Conservation (phyloP, 495 filamentous ascomycete species). For the Hypoxylon rickii region DNA sequence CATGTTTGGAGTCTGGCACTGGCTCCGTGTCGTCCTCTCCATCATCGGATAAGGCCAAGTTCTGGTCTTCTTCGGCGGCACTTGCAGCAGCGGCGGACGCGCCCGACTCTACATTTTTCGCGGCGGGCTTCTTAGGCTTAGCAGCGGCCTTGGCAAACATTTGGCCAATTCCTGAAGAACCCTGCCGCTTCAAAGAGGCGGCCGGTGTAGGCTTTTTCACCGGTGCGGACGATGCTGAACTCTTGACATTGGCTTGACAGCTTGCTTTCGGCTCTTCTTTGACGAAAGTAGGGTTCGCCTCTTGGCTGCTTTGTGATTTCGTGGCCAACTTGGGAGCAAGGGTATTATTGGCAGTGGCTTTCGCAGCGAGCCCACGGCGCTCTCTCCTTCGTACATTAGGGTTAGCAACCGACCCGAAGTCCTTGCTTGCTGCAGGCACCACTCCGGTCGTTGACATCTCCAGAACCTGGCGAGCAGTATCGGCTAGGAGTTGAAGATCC, state of each 20-base stretch:
- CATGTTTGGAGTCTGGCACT: conserved; percentile 45
- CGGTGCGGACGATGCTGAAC: conserved; percentile 33
- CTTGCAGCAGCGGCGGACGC: conserved; percentile 42
- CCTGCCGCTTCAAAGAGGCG: conserved; percentile 61
- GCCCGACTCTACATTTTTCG: conserved; percentile 50
- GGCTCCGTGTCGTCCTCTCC: conserved; percentile 68
- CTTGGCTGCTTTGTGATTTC: conserved; percentile 21
- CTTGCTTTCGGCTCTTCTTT: conserved; percentile 44
- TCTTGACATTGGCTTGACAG: conserved; percentile 33
- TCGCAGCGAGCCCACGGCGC: conserved; percentile 32
- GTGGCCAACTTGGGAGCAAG: conserved; percentile 21
- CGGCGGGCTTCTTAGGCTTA: conserved; percentile 55
- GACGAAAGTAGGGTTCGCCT: conserved; percentile 30
- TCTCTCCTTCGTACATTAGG: conserved; percentile 46
- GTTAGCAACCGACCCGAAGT: conserved; percentile 41
- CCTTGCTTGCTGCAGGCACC: conserved; percentile 22
- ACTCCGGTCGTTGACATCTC: conserved; percentile 25
- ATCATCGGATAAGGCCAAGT: conserved; percentile 70
- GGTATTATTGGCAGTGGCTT: conserved; percentile 25
- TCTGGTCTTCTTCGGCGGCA: conserved; percentile 56
- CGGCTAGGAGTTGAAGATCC: conserved; percentile 75
- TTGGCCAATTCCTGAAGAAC: conserved; percentile 68
- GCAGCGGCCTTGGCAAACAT: conserved; percentile 83
- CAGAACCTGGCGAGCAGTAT: conserved; percentile 68
- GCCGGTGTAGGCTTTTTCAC: conserved; percentile 47